These are phyloP conservation scores for Penstemon davidsonii DNA, from an alignment of 257 asterid genomes.

Conservation along the genomic window DNA sequence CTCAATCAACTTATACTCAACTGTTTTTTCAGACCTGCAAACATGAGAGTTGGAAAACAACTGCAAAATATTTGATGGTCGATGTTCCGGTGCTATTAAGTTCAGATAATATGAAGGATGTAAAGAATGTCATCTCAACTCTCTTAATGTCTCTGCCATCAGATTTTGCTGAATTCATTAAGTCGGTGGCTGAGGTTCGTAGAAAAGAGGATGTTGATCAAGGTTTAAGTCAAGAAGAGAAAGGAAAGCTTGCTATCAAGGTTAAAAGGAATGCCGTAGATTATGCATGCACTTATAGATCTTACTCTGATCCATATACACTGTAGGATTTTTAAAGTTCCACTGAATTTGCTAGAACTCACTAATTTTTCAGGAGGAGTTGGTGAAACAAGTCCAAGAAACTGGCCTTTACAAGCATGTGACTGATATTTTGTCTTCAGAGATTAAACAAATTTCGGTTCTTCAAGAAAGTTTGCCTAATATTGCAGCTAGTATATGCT, in stretches of 20 bases:
- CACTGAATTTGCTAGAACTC: constrained; percentile 11
- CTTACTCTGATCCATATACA: not conserved
- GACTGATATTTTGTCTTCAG: constrained; percentile 35
- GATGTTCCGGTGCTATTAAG: constrained; percentile 53
- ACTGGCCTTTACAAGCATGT: constrained; percentile 60
- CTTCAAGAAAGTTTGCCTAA: constrained; percentile 30
- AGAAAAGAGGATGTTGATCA: constrained; percentile 46
- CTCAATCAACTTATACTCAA: constrained; percentile 15
- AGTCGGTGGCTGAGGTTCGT: constrained; percentile 63
- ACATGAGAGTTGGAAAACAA: constrained; percentile 59
- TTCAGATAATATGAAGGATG: constrained; percentile 42
- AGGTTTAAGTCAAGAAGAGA: constrained; percentile 55
- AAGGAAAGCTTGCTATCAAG: constrained; percentile 48
- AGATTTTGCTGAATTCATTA: constrained; percentile 48
- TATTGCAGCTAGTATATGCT: constrained; percentile 44
- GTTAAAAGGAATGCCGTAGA: constrained; percentile 26
- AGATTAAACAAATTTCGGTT: constrained; percentile 22
- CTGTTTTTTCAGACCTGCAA: constrained; percentile 57
- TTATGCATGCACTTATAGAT: not conserved
- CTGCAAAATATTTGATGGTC: constrained; percentile 49
- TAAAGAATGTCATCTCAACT: constrained; percentile 39
- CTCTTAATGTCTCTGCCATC: constrained; percentile 53
- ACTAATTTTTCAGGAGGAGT: constrained; percentile 46
- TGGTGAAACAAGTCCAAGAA: constrained; percentile 55
- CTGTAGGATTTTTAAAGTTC: not conserved